Evolutionary conservation across 345 rosid genomes (phyloP).

Genomic region (Populus simonii): DNA sequence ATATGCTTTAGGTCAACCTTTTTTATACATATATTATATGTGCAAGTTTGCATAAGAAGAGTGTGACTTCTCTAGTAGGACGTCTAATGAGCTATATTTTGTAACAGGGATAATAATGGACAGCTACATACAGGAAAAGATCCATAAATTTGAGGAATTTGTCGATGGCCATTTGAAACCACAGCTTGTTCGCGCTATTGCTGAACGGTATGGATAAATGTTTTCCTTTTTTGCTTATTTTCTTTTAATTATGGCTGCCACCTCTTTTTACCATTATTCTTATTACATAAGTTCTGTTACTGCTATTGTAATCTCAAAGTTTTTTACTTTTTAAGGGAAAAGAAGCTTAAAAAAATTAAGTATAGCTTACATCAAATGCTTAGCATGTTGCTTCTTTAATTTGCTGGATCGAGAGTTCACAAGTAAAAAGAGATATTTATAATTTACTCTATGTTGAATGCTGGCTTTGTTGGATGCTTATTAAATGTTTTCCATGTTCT

Average conservation of each 20-base stretch:
- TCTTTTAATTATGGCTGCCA: neutral
- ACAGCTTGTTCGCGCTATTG: slow-evolving; percentile 64
- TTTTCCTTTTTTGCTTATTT: neutral
- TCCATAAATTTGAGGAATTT: slow-evolving; percentile 73
- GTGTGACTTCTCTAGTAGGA: neutral
- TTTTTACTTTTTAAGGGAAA: neutral
- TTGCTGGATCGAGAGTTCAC: neutral
- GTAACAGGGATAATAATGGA: slow-evolving; percentile 36
- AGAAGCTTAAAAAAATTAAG: neutral
- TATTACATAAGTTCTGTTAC: neutral
- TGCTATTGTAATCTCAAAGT: neutral
- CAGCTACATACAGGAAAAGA: slow-evolving; percentile 43
- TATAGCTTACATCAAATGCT: neutral
- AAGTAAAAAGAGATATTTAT: neutral
- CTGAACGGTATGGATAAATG: slow-evolving; percentile 41
- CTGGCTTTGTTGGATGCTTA: neutral
- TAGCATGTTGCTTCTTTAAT: neutral
- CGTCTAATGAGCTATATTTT: neutral
- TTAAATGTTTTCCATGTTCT: neutral
- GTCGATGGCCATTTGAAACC: slow-evolving; percentile 79
- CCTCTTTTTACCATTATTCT: neutral
- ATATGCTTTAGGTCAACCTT: neutral
- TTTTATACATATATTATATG: neutral
- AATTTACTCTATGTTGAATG: neutral
- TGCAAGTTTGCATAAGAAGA: neutral